Conservation (phyloP, 371 early-diverging fungal genomes). For the Fennellomyces sp. region DNA sequence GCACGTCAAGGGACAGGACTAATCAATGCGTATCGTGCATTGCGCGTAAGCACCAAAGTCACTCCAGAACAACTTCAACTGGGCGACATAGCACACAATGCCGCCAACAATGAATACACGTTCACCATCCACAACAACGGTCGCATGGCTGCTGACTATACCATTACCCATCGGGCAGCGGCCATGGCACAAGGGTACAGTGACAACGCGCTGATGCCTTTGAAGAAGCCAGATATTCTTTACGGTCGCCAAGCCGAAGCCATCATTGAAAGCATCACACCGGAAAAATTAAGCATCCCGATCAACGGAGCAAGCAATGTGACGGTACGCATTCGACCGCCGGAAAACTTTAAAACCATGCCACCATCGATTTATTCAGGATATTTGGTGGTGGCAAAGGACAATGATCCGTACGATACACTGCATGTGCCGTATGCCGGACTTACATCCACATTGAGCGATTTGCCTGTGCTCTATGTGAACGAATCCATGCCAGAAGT, state of each 20-base stretch:
- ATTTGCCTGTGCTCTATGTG: constrained; percentile 32
- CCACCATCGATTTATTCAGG: constrained; percentile 47
- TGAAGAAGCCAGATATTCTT: constrained; percentile 27
- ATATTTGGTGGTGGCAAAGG: constrained; percentile 26
- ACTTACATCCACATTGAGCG: constrained; percentile 24
- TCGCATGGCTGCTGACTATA: constrained; percentile 52
- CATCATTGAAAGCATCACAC: constrained; percentile 18
- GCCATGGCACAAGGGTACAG: constrained; percentile 48
- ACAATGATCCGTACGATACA: constrained; percentile 1
- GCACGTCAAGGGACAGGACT: constrained; percentile 78
- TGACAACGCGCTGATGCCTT: constrained; percentile 9
- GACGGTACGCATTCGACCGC: constrained; percentile 30
- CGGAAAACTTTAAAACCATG: constrained; percentile 3
- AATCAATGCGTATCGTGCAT: constrained; percentile 64
- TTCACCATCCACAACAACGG: constrained; percentile 65
- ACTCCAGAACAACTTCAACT: constrained; percentile 67
- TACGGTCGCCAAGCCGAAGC: constrained; percentile 24
- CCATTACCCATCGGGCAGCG: constrained; percentile 46
- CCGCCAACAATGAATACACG: constrained; percentile 45
- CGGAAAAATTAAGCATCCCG: constrained; percentile 16
- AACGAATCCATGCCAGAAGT: constrained; percentile 39
- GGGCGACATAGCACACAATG: constrained; percentile 56
- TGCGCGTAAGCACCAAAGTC: constrained; percentile 53
- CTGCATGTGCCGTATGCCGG: constrained; percentile 49
- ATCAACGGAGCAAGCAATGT: constrained; percentile 28